phyloP scores from a whole-genome alignment of 2,329 filamentous ascomycete genomes.

The Stagonosporopsis chrysanthemi region DNA sequence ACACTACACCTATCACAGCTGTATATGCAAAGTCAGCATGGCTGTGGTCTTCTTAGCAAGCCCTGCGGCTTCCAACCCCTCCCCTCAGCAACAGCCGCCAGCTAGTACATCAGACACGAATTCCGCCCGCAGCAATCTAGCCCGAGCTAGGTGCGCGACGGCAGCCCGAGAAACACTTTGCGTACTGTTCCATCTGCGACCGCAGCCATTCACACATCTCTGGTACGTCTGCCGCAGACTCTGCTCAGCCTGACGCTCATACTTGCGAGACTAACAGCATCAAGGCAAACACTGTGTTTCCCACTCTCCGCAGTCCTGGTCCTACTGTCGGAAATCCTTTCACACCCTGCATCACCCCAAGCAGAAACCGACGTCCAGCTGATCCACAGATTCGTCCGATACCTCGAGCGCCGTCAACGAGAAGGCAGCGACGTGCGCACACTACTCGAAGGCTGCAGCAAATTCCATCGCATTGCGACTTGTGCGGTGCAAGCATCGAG shows the following conservation, averaged over 20 bases:
- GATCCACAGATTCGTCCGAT: background rate
- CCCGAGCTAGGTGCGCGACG: background rate
- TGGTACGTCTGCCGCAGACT: background rate
- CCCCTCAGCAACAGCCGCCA: background rate
- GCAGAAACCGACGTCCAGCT: background rate
- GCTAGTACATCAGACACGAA: background rate
- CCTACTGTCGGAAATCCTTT: background rate
- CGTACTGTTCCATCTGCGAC: background rate
- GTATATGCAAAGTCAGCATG: conserved; percentile 5
- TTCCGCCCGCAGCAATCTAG: background rate
- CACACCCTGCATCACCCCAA: background rate
- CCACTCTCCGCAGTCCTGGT: conserved; percentile 8
- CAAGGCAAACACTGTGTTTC: conserved; percentile 6
- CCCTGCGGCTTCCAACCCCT: background rate
- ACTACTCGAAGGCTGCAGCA: conserved; percentile 2
- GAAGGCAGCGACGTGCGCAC: background rate
- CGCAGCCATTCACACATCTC: conserved; percentile 5
- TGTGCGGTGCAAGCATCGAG: background rate
- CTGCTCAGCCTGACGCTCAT: background rate
- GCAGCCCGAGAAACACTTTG: conserved; percentile 3
- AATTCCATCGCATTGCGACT: background rate
- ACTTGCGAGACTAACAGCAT: background rate
- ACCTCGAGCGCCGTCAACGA: background rate
- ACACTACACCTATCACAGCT: conserved; percentile 5
- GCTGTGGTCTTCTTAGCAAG: background rate